A percentile compares a stretch with the other conserved stretches of the same genome.
phyloP scores from a whole-genome alignment of 1,284 basidiomycete genomes.

The Ganoderma lucidum region DNA sequence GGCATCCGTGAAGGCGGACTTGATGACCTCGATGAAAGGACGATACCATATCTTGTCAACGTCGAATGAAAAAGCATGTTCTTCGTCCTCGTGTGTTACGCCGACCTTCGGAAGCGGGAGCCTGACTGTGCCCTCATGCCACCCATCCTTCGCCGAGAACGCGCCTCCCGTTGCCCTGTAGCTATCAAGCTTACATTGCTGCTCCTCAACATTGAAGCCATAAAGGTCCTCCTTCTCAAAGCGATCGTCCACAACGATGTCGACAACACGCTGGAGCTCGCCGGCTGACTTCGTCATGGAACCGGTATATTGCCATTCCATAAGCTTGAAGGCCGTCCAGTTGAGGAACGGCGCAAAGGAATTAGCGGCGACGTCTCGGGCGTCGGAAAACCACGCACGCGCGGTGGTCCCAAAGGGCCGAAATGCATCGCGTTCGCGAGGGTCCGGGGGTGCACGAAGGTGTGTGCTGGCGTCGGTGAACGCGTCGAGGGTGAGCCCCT shows the following conservation, averaged over 20 bases:
- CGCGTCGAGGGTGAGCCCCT: not conserved
- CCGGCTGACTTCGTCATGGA: conserved; percentile 36
- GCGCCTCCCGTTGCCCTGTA: not conserved
- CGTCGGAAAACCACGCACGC: too few relatives aligned
- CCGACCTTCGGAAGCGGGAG: conserved; percentile 32
- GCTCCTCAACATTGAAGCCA: conserved; percentile 26
- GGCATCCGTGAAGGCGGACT: conserved; percentile 5
- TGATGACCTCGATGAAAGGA: conserved; percentile 21
- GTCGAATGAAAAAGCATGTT: conserved; percentile 33
- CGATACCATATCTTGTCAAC: conserved; percentile 36
- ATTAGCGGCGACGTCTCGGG: not conserved
- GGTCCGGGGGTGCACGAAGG: not conserved
- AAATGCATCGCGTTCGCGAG: not conserved
- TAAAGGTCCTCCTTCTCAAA: conserved; percentile 35
- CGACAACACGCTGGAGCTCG: conserved; percentile 41
- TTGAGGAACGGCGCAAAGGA: conserved; percentile 42
- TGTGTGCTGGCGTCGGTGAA: conserved; percentile 14
- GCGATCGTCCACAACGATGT: conserved; percentile 38
- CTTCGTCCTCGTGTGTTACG: conserved; percentile 31
- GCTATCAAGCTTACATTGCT: conserved; percentile 31
- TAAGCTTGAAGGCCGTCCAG: conserved; percentile 34
- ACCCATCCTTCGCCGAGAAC: conserved; percentile 34
- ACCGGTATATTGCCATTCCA: conserved; percentile 42
- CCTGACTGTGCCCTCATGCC: conserved; percentile 35
- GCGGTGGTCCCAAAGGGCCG: conserved; percentile 10